Base-by-base conservation (phyloP, 495 filamentous ascomycete species). In the Annulohypoxylon stygium region DNA sequence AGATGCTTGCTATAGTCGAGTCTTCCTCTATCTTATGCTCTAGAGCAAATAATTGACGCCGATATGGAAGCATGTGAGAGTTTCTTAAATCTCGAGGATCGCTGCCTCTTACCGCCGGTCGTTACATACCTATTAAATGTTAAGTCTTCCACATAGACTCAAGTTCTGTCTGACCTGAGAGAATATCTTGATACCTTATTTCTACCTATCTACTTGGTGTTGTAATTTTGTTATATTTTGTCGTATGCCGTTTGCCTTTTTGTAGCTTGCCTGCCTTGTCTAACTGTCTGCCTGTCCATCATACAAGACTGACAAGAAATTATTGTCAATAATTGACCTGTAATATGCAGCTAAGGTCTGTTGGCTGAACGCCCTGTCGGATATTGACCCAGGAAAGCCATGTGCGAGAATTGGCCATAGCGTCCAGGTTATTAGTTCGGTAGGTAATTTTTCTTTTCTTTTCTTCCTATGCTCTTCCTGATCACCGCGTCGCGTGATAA, bases 21-120 rank as follows among this genome's bases (percentile, higher is more conserved):
- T 86, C 80, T 76, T 86, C 86, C 87, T 88, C 87, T 88, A 88
- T 88, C 84, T 83, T 86, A 83, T 88, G 84, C 81, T 81, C 86
- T 82, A 88, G 86, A 88, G 80, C 67, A 83, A 86, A 75, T 73
- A 65, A 71, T 79, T 67, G 60, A 85, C 85, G 83, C 86, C 85
- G 86, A 78, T 87, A 83, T 88, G 87, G 87, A 88, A 86, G 81
- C 87, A 83, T 83, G 85, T 82, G 81, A 88, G 83, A 83, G 79
- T 66, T 73, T 69, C 30, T 75, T 80, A 62, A 78, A 74, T 74
- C 82, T 85, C 82, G 60, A 81, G 85, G 85, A 86, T 73, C 84
- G 78, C 51, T 80, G 85, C 77, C 81, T 87, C 87, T 88, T 88
- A 88, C 87, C 87, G 87, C 83, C 87, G 86, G 86, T 86, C 79